Percentiles rank a stretch among this genome's conserved stretches.
These are phyloP conservation scores for Termitomyces sp. DNA, from an alignment of 768 basidiomycete species.

Conservation along the genomic window DNA sequence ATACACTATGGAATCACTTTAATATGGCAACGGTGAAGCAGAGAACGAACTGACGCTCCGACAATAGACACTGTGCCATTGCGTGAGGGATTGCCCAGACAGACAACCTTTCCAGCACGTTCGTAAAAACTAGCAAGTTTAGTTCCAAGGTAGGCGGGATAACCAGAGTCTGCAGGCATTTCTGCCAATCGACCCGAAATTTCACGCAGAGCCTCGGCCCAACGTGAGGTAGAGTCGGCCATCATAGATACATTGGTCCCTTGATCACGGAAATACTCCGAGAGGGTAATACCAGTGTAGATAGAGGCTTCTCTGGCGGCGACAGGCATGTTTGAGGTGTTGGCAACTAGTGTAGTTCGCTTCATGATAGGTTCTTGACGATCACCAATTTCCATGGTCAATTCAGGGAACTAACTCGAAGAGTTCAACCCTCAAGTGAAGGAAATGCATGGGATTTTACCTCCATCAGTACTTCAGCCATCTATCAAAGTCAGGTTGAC, in stretches of 20 bases:
- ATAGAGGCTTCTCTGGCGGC: conserved; percentile 99
- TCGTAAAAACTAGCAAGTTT: conserved; percentile 99
- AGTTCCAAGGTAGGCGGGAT: conserved; percentile 94
- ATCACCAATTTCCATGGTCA: conserved; percentile 87
- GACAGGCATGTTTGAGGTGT: conserved; percentile 99
- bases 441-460: conserved; percentile 30
- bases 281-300: conserved; percentile 98
- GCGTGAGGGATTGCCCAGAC: conserved; percentile 82
- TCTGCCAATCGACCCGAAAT: conserved; percentile 98
- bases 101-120: conserved; percentile 93
- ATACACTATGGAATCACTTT: conserved; percentile 58
- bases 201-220: conserved; percentile 99
- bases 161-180: conserved; percentile 99
- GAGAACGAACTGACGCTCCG: conserved; percentile 73
- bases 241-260: conserved; percentile 98
- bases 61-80: conserved; percentile 97
- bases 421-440: not conserved
- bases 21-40: not conserved
- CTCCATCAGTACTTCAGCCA: conserved; percentile 99
- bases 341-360: conserved; percentile 96
- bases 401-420: conserved; percentile 65
- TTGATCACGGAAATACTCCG: conserved; percentile 99
- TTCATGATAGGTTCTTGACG: conserved; percentile 99
- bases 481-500: conserved; percentile 33
- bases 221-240: conserved; percentile 98